These are phyloP conservation scores for Coemansia sp. DNA, from an alignment of 192 early-diverging fungal genomes.

Conservation along the genomic window DNA sequence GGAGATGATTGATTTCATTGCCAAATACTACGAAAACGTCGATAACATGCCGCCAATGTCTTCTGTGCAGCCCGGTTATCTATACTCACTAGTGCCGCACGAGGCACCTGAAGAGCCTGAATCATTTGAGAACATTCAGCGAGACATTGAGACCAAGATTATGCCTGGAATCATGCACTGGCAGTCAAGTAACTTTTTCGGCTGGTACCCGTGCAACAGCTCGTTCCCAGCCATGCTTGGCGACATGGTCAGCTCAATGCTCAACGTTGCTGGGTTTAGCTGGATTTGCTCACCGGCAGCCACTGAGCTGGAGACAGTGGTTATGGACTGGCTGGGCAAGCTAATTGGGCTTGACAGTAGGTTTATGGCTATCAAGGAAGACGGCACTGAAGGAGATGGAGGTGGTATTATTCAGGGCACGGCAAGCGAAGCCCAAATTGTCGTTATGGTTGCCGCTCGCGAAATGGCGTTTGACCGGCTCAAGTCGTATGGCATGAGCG, in stretches of 20 bases:
- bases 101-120: slow-evolving; percentile 60
- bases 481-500: slow-evolving; percentile 20
- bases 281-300: slow-evolving; percentile 60
- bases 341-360: slow-evolving; percentile 58
- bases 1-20: slow-evolving; percentile 61
- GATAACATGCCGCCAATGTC: slow-evolving; percentile 53
- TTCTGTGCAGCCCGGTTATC: slow-evolving; percentile 61
- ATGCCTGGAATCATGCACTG: slow-evolving; percentile 70
- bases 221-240: slow-evolving; percentile 61
- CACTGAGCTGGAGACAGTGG: slow-evolving; percentile 64
- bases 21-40: slow-evolving; percentile 61
- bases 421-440: slow-evolving; percentile 60
- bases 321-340: slow-evolving; percentile 66
- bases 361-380: slow-evolving; percentile 52
- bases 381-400: slow-evolving; percentile 54
- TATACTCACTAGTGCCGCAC: slow-evolving; percentile 56
- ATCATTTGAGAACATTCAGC: slow-evolving; percentile 46
- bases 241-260: slow-evolving; percentile 66
- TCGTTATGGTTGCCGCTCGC: slow-evolving; percentile 61
- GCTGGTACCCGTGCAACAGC: slow-evolving; percentile 58
- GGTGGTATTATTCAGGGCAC: slow-evolving; percentile 68
- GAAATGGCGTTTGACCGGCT: slow-evolving; percentile 50
- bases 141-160: slow-evolving; percentile 59
- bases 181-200: slow-evolving; percentile 67
- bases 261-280: slow-evolving; percentile 56